These are phyloP conservation scores for Globisporangium paddicum DNA, from an alignment of 352 stramenopile genomes.

Conservation along the genomic window DNA sequence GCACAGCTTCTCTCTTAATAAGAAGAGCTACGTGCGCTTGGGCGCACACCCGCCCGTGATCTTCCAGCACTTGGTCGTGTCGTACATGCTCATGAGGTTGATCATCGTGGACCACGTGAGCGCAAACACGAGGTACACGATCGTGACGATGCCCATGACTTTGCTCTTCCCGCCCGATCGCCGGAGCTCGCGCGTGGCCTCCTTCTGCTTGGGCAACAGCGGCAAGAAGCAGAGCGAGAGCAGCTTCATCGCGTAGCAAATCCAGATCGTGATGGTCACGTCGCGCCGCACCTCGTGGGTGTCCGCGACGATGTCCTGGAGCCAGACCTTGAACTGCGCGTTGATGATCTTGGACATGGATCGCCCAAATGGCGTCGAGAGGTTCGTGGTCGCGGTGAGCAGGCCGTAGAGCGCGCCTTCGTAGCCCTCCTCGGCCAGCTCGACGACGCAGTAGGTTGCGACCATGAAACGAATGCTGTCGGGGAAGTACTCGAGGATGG, in stretches of 20 bases:
- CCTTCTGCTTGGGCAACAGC: slow-evolving; percentile 46
- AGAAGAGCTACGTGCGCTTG: neutral
- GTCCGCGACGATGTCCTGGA: slow-evolving; percentile 43
- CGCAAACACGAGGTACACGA: slow-evolving; percentile 29
- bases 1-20: neutral
- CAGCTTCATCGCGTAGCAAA: slow-evolving; percentile 55
- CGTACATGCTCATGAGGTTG: slow-evolving; percentile 48
- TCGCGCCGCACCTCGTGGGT: slow-evolving; percentile 41
- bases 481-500: slow-evolving; percentile 42
- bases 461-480: slow-evolving; percentile 58
- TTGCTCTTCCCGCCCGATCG: slow-evolving; percentile 30
- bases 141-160: slow-evolving; percentile 28
- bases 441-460: slow-evolving; percentile 54
- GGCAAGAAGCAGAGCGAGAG: slow-evolving; percentile 41
- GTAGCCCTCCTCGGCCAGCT: slow-evolving; percentile 40
- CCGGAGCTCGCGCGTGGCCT: slow-evolving; percentile 43
- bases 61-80: slow-evolving; percentile 48
- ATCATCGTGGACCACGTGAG: slow-evolving; percentile 33
- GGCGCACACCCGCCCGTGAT: slow-evolving; percentile 50
- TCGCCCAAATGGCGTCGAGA: slow-evolving; percentile 40
- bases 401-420: slow-evolving; percentile 56
- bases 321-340: slow-evolving; percentile 44
- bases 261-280: slow-evolving; percentile 53
- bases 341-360: slow-evolving; percentile 48
- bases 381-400: slow-evolving; percentile 49